Evolutionary conservation across 257 asterid genomes (phyloP), one percentile per base, ranked within the genome.

Genomic region (Forsythia suspensa): DNA sequence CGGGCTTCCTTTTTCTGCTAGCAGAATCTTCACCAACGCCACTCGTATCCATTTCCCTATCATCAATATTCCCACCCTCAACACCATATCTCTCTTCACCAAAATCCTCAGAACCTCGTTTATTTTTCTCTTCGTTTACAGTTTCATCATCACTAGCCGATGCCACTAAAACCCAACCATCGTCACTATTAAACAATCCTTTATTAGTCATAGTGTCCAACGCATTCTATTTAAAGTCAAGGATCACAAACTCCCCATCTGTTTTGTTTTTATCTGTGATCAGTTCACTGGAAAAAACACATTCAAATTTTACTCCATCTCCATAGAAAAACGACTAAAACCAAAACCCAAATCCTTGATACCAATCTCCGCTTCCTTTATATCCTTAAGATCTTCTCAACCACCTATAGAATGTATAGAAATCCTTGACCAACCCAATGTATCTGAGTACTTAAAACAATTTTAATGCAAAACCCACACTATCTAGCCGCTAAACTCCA

Each of bases 1-100:
- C 91, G 1, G 83, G 88, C 78, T 89, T 92, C 87, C 96, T 89
- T 88, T 94, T 91, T 85, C 77, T 74, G 71, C 82, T 73, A 76
- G 36, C 74, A 3, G 42, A 20, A 29, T 79, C 88, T 69, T 79
- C 88, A 8, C 71, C 82, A 48, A 42, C 69, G 24, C 20, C 72
- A 36, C 77, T 75, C 10, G 71, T 59, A n/a, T 38, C n/a, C 29
- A 37, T 16, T 24, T 67, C 55, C 55, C 9, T 43, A 61, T 73
- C 82, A 70, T 52, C 76, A 48, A 75, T 76, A 70, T 44, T 74
- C 61, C 78, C 82, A 68, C 83, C 38, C 36, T 72, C 61, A 76
- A 40, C 81, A 40, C 24, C 24, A 75, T 63, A 37, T 20, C 78
- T 67, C 59, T 75, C 42, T 79, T 78, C 80, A 79, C 71, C 38